These are phyloP conservation scores for Moniliophthora roreri DNA, from an alignment of 1,284 basidiomycete species.

Conservation along the genomic window DNA sequence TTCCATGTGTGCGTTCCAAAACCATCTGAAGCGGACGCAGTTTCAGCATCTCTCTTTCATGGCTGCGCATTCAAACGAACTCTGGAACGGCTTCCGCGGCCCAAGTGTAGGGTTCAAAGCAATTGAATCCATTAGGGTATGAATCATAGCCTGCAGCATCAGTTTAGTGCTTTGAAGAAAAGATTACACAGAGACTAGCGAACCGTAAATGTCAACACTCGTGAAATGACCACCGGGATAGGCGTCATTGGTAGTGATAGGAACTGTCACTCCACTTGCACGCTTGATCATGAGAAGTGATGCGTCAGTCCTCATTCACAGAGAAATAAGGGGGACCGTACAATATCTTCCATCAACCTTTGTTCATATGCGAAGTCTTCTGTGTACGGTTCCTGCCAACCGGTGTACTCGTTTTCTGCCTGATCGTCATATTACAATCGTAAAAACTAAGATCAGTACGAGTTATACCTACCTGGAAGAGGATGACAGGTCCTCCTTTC, in stretches of 20 bases:
- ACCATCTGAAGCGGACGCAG: conserved; percentile 23
- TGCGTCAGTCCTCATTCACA: background rate
- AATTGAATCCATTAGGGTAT: conserved; percentile 60
- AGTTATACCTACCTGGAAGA: conserved; percentile 42
- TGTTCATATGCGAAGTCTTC: conserved; percentile 47
- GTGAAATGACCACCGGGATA: conserved; percentile 43
- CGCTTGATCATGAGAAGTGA: conserved; percentile 28
- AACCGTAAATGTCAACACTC: conserved; percentile 46
- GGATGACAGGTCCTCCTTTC: conserved; percentile 51
- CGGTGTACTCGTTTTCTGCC: conserved; percentile 54
- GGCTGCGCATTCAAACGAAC: conserved; percentile 19
- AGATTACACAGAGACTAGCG: background rate
- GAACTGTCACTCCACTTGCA: conserved; percentile 42
- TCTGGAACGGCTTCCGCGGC: conserved; percentile 40
- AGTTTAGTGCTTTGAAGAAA: background rate
- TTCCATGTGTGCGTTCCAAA: conserved; percentile 37
- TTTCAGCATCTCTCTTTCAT: background rate
- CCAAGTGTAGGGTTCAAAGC: conserved; percentile 50
- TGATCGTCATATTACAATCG: conserved; percentile 14
- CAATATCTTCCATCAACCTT: conserved; percentile 36
- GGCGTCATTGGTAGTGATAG: conserved; percentile 45
- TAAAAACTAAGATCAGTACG: background rate
- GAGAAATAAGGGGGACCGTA: conserved; percentile 17
- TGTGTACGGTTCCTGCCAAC: conserved; percentile 33
- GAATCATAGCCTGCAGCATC: conserved; percentile 36